These are phyloP conservation scores for Camellia granthamiana DNA, from an alignment of 148 eudicot genomes.

Conservation along the genomic window DNA sequence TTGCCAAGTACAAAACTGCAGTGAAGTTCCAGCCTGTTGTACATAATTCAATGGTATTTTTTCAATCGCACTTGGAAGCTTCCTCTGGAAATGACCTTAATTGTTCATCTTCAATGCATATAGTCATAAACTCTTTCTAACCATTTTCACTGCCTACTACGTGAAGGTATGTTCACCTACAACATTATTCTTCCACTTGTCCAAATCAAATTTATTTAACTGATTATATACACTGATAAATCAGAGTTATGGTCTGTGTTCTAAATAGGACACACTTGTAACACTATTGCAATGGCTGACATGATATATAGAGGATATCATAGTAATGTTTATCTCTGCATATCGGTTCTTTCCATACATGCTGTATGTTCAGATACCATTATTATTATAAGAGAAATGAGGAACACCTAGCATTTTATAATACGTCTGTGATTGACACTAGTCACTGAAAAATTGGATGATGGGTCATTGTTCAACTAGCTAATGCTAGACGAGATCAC, in stretches of 20 bases:
- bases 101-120: constrained; percentile 72
- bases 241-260: too few relatives aligned
- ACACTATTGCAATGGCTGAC: background rate
- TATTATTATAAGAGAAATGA: too few relatives aligned
- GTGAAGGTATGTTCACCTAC: constrained; percentile 50
- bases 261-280: background rate
- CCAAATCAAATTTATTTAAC: background rate
- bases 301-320: background rate
- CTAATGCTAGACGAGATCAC: background rate
- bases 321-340: background rate
- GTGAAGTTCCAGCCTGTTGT: constrained; percentile 74
- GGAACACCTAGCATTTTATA: too few relatives aligned
- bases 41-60: constrained; percentile 71
- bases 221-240: background rate
- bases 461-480: background rate
- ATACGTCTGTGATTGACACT: background rate
- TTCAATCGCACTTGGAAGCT: constrained; percentile 66
- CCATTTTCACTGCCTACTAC: constrained; percentile 53
- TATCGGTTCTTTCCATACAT: background rate
- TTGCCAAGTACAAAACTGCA: constrained; percentile 60
- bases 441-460: background rate
- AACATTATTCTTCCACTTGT: background rate
- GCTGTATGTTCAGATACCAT: background rate
- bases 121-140: constrained; percentile 69
- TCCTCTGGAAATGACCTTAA: constrained; percentile 39